Evolutionary conservation across 192 early-diverging fungal species (phyloP), one percentile per base, ranked within the genome.

Genomic region (Coemansia sp.): DNA sequence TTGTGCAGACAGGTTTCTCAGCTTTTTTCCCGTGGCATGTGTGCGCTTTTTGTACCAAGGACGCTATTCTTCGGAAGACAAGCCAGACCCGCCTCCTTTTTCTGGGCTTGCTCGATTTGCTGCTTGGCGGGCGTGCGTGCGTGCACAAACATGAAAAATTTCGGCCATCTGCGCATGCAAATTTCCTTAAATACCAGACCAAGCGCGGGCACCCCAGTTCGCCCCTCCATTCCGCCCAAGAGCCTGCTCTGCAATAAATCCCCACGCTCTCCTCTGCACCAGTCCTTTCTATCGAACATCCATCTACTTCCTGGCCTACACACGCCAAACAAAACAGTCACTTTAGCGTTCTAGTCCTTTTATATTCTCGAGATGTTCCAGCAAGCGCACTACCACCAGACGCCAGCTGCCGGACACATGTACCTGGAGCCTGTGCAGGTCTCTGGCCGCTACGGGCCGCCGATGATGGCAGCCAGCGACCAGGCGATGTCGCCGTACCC

Each of bases 301-400:
- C 12, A 16, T 16, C 14, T 16, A 11, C 35, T 46, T n/a, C 18
- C 38, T 38, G 35, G 28, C 28, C 24, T 25, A 42, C 24, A 51
- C 18, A n/a, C 16, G 43, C 19, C 16, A 21, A 12, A 21, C 31
- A 9, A 32, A 4, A 32, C 38, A 9, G 11, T 9, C 2, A 16
- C n/a, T 40, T 40, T 25, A 21, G 10, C 11, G 22, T 23, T 25
- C 21, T 23, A 21, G 18, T 23, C 21, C 12, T 23, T 48, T 48
- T 23, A 24, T 23, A 16, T n/a, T 50, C n/a, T n/a, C n/a, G 24
- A 19, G 40, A 69, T 69, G 66, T 69, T 45, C 60, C 49, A 54
- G 54, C 49, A 33, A 23, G 21, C 38, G 25, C 52, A 67, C 44
- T 52, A 49, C 19, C 25, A 27, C 22, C 58, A 49, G 27, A 23